Percentiles rank a stretch among this genome's conserved stretches.
phyloP scores from a whole-genome alignment of 2,329 filamentous ascomycete species.

The Penicillium hesseltinei region DNA sequence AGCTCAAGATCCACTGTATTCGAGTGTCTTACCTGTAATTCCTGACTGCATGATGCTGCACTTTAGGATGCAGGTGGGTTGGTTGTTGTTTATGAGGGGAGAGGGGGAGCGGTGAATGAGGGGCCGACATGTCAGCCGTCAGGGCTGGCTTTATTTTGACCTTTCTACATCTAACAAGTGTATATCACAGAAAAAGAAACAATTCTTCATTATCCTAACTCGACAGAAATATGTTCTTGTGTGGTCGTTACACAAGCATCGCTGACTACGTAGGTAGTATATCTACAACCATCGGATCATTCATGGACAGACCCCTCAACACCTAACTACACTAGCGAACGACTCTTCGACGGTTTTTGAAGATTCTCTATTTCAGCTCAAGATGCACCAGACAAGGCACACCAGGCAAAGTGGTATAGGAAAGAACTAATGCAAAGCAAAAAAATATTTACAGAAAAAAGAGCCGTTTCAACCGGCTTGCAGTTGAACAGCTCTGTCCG shows the following conservation, averaged over 20 bases:
- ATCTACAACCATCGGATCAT: not conserved
- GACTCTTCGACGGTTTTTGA: not conserved
- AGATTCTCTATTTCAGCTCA: conserved; percentile 4
- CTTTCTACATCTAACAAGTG: not conserved
- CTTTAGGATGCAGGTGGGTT: conserved; percentile 5
- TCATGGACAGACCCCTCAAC: not conserved
- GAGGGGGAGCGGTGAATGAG: conserved; percentile 28
- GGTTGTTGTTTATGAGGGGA: conserved; percentile 23
- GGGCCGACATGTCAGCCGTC: conserved; percentile 19
- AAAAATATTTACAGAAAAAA: conserved; percentile 21
- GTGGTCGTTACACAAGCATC: not conserved
- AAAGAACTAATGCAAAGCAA: conserved; percentile 12
- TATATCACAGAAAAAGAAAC: not conserved
- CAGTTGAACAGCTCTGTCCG: conserved; percentile 8
- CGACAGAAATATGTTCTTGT: not conserved
- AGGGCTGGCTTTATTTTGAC: not conserved
- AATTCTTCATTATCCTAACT: too few species aligned
- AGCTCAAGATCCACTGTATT: not conserved
- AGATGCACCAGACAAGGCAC: conserved; percentile 5
- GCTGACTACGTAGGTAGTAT: not conserved
- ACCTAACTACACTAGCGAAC: not conserved
- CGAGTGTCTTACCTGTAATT: conserved; percentile 41
- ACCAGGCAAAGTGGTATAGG: conserved; percentile 21
- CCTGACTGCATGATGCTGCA: conserved; percentile 47
- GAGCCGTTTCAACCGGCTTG: conserved; percentile 9